Evolutionary conservation across 148 eudicot species (phyloP).

Genomic region (Beta vulgaris): DNA sequence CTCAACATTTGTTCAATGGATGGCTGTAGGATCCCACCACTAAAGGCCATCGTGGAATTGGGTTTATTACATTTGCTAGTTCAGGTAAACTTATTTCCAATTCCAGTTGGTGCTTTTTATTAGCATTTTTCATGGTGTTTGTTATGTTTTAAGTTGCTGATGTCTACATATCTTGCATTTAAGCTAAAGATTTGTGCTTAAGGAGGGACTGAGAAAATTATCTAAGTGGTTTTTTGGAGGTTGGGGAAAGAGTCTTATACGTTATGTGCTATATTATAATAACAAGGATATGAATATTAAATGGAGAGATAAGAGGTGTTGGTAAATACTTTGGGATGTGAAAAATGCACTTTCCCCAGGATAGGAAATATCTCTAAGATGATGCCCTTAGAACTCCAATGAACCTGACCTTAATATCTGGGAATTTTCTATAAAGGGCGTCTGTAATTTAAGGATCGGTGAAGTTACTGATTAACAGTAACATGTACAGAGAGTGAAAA

Average conservation of each 20-base stretch:
- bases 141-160: no score
- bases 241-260: no score
- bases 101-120: neutral
- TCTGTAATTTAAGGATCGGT: neutral
- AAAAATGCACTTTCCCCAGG: no score
- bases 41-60: slow-evolving; percentile 98
- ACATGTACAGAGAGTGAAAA: neutral
- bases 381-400: no score
- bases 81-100: slow-evolving; percentile 47
- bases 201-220: neutral
- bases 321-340: no score
- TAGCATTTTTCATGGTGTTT: neutral
- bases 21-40: slow-evolving; percentile 68
- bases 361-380: no score
- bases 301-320: no score
- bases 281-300: no score
- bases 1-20: neutral
- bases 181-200: neutral
- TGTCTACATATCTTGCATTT: neutral
- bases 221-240: neutral
- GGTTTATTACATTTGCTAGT: slow-evolving; percentile 86
- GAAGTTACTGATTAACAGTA: neutral
- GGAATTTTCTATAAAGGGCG: no score
- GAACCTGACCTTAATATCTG: no score
- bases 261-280: no score